Conservation (phyloP, 78 protist genomes). For the Planoprotostelium fungivorum region DNA sequence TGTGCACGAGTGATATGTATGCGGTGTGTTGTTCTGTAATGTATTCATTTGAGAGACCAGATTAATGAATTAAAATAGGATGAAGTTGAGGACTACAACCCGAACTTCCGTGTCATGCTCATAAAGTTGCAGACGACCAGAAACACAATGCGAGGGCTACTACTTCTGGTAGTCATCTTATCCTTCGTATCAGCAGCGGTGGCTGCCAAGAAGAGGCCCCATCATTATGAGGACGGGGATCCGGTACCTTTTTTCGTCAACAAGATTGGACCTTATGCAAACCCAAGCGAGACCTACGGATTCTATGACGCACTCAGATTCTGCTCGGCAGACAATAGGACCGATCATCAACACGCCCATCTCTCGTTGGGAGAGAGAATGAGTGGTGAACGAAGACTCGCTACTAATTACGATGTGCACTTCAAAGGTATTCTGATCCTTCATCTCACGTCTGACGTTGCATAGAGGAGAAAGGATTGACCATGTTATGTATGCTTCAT, state of each 20-base stretch:
- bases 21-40: too few species aligned
- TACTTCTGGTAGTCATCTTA: too few species aligned
- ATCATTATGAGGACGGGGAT: slow-evolving; percentile 22
- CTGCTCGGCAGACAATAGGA: slow-evolving; percentile 56
- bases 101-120: too few species aligned
- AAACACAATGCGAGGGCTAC: too few species aligned
- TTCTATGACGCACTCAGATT: slow-evolving; percentile 83
- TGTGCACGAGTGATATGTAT: too few species aligned
- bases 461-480: not conserved
- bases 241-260: slow-evolving; percentile 68
- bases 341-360: not conserved
- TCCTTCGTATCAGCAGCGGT: too few species aligned
- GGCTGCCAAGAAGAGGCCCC: too few species aligned
- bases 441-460: not conserved
- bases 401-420: not conserved
- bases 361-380: not conserved
- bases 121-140: too few species aligned
- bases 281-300: slow-evolving; percentile 91
- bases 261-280: slow-evolving; percentile 91
- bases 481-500: slow-evolving; percentile 65
- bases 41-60: too few species aligned
- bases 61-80: too few species aligned
- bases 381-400: not conserved
- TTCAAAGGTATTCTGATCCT: not conserved
- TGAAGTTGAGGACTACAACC: too few species aligned